These are phyloP conservation scores for Lasiosphaeria ovina DNA, from an alignment of 495 filamentous ascomycete genomes.

Conservation along the genomic window DNA sequence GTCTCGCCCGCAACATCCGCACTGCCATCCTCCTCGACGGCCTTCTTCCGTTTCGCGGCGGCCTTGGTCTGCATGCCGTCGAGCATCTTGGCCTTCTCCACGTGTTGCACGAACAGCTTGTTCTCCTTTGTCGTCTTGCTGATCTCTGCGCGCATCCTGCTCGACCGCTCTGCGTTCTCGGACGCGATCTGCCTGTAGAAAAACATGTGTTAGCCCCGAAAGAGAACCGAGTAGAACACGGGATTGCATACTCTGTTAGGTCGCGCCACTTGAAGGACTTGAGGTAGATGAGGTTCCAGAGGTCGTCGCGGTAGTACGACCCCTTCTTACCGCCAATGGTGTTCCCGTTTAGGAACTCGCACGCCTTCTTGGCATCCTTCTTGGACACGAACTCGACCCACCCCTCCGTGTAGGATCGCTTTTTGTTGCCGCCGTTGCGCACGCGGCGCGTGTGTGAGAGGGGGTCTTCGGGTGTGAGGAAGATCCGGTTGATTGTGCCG, in stretches of 20 bases:
- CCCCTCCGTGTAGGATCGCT: slow-evolving; percentile 81
- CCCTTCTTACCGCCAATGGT: slow-evolving; percentile 87
- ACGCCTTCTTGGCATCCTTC: slow-evolving; percentile 72
- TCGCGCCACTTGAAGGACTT: slow-evolving; percentile 77
- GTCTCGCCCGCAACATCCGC: slow-evolving; percentile 17
- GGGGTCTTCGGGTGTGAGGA: slow-evolving; percentile 78
- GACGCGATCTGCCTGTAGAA: slow-evolving; percentile 58
- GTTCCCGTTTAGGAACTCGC: slow-evolving; percentile 79
- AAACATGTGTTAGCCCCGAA: slow-evolving; percentile 27
- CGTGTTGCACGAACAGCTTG: slow-evolving; percentile 74
- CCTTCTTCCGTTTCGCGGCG: slow-evolving; percentile 55
- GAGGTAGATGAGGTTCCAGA: slow-evolving; percentile 79
- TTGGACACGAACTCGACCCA: slow-evolving; percentile 81
- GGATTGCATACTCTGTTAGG: slow-evolving; percentile 24
- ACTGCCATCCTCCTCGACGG: slow-evolving; percentile 17
- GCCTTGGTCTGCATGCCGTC: slow-evolving; percentile 66
- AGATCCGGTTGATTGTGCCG: slow-evolving; percentile 79
- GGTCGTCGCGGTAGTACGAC: slow-evolving; percentile 85
- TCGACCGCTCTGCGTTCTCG: slow-evolving; percentile 80
- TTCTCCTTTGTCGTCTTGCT: slow-evolving; percentile 74
- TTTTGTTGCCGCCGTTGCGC: slow-evolving; percentile 78
- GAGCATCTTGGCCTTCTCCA: slow-evolving; percentile 71
- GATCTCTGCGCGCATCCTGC: slow-evolving; percentile 77
- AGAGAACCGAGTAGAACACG: not conserved
- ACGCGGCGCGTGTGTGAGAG: slow-evolving; percentile 57